Percentiles rank a stretch among this genome's conserved stretches.
phyloP scores from a whole-genome alignment of 2,329 filamentous ascomycete genomes.

The Elsinoe ampelina region DNA sequence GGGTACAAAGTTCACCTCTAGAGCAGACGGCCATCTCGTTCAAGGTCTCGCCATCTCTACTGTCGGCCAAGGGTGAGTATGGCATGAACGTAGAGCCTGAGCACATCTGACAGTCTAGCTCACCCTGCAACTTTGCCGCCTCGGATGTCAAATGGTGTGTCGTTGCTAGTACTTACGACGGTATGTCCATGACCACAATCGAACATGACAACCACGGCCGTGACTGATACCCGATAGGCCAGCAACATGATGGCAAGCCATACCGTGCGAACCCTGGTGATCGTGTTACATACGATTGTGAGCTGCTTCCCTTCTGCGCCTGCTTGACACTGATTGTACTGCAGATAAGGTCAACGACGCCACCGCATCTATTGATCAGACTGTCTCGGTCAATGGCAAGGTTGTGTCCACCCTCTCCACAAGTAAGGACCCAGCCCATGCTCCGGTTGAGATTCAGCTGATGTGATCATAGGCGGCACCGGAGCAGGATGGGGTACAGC shows the following conservation, averaged over 20 bases:
- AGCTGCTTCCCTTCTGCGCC: not conserved
- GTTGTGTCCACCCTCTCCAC: conserved; percentile 10
- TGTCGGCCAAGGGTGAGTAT: conserved; percentile 10
- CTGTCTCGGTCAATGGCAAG: conserved; percentile 9
- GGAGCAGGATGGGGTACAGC: conserved; percentile 13
- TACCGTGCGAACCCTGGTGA: conserved; percentile 13
- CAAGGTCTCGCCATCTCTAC: conserved; percentile 13
- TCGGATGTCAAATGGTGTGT: conserved; percentile 13
- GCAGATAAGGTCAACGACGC: conserved; percentile 13
- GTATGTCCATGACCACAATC: not conserved
- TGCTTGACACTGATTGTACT: not conserved
- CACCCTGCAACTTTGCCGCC: conserved; percentile 10
- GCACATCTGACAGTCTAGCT: not conserved
- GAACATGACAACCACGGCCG: not conserved
- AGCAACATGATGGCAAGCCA: conserved; percentile 12
- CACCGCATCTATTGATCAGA: conserved; percentile 10
- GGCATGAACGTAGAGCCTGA: not conserved
- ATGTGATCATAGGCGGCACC: conserved; percentile 2
- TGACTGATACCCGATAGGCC: not conserved
- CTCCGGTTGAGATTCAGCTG: not conserved
- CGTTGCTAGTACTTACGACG: conserved; percentile 10
- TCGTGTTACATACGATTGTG: conserved; percentile 12
- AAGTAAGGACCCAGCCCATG: conserved; percentile 16
- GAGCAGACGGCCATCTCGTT: conserved; percentile 12
- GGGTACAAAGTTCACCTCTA: conserved; percentile 27